Base-by-base conservation (phyloP, 1,284 basidiomycete species). In the Meripilus lineatus region DNA sequence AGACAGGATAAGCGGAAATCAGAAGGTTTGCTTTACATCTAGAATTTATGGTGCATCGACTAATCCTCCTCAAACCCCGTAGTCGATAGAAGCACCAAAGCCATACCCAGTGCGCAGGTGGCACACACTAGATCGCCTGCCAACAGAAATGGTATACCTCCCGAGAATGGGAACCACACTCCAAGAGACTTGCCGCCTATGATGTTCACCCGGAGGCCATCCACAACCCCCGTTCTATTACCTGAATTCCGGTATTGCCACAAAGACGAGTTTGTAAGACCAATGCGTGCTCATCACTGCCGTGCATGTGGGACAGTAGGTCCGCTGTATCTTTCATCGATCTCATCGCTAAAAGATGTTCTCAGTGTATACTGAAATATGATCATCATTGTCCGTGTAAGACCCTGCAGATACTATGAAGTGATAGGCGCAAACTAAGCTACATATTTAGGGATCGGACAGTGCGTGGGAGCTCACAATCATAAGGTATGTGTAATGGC, bases 401-500 rank as follows among this genome's bases (percentile, higher is more conserved):
- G 76, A 63, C 13, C 1, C 14, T 38, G 38, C 21, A 14, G 38
- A 22, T 38, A 37, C n/a, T 34, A 24, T 36, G 32, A 25, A 3
- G n/a, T n/a, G n/a, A n/a, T n/a, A n/a, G n/a, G n/a, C n/a, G n/a
- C n/a, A n/a, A n/a, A n/a, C n/a, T n/a, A n/a, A n/a, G n/a, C n/a
- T n/a, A 10, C 28, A 2, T 22, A 40, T 39, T 21, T 45, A 81
- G 78, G 87, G 87, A 81, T 91, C 40, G 87, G 86, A 22, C 84
- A 88, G 52, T 91, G 88, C 55, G 86, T 91, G 6, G 89, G 89
- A 8, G 87, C 86, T 3, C 72, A 75, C 37, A 92, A 92, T 59
- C 81, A 89, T 53, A 88, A 85, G 65, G 78, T 77, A 45, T 23
- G 58, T 40, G 18, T 32, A 38, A 20, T 26, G 20, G 34, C 17